Evolutionary conservation across 2,329 filamentous ascomycete species (phyloP).

Genomic region (Aureobasidium sp.): DNA sequence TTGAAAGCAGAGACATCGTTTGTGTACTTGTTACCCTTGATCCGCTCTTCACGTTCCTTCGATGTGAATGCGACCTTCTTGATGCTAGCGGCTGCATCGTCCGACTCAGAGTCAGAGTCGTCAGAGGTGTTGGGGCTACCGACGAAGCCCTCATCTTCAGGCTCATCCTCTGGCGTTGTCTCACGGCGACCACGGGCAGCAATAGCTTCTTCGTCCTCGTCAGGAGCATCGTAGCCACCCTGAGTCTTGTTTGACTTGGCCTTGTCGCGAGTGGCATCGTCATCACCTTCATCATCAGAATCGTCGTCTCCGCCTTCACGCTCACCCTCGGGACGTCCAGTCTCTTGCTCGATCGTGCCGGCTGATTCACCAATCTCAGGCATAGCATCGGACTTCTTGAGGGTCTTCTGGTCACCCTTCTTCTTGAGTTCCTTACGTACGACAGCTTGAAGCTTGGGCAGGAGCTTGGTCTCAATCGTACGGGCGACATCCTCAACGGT

Average conservation of each 20-base stretch:
- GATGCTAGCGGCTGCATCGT: slow-evolving; percentile 36
- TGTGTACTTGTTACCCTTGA: slow-evolving; percentile 52
- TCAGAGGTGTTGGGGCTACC: slow-evolving; percentile 39
- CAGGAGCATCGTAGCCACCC: slow-evolving; percentile 81
- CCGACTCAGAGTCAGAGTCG: slow-evolving; percentile 27
- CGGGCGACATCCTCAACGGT: slow-evolving; percentile 66
- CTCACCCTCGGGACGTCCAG: slow-evolving; percentile 37
- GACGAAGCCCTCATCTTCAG: slow-evolving; percentile 52
- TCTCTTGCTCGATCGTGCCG: slow-evolving; percentile 48
- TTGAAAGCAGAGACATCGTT: slow-evolving; percentile 67
- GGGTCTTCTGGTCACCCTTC: slow-evolving; percentile 54
- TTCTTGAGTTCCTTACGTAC: slow-evolving; percentile 74
- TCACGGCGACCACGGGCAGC: slow-evolving; percentile 57
- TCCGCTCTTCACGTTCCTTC: slow-evolving; percentile 53
- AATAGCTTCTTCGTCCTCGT: slow-evolving; percentile 84
- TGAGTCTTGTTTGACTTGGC: slow-evolving; percentile 69
- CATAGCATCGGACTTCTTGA: slow-evolving; percentile 60
- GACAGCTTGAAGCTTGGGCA: slow-evolving; percentile 63
- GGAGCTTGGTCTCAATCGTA: slow-evolving; percentile 73
- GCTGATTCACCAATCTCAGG: slow-evolving; percentile 66
- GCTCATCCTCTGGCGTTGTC: slow-evolving; percentile 53
- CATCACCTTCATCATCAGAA: slow-evolving; percentile 52
- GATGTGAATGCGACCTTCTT: slow-evolving; percentile 31
- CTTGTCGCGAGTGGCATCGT: slow-evolving; percentile 60
- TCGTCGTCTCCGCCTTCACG: slow-evolving; percentile 58